Evolutionary conservation across 495 filamentous ascomycete species (phyloP).

Genomic region (Aspergillus panamensis): DNA sequence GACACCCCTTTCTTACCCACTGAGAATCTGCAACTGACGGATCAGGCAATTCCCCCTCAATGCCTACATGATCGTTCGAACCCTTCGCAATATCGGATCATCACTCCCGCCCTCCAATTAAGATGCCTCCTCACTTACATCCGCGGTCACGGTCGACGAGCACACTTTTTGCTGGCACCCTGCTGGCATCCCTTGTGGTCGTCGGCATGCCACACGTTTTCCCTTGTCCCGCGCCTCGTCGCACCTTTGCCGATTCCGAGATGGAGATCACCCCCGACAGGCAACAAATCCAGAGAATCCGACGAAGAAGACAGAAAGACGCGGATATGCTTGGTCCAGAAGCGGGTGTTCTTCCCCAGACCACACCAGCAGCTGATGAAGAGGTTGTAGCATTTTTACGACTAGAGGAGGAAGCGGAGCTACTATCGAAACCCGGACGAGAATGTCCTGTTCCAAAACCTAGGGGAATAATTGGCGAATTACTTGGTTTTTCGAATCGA

Average conservation of each 20-base stretch:
- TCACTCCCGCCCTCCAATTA: slow-evolving; percentile 15
- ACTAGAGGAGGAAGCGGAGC: slow-evolving; percentile 45
- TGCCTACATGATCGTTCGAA: slow-evolving; percentile 8
- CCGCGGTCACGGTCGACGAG: slow-evolving; percentile 86
- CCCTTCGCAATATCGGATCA: background rate
- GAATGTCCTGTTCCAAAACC: slow-evolving; percentile 88
- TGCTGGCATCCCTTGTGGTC: slow-evolving; percentile 84
- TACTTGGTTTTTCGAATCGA: slow-evolving; percentile 59
- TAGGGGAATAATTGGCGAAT: slow-evolving; percentile 64
- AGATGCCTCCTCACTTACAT: slow-evolving; percentile 88
- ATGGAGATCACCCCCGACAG: slow-evolving; percentile 49
- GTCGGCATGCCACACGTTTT: slow-evolving; percentile 89
- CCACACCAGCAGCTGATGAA: slow-evolving; percentile 34
- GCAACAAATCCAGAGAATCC: slow-evolving; percentile 38
- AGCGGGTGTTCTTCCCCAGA: slow-evolving; percentile 15
- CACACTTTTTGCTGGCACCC: slow-evolving; percentile 91
- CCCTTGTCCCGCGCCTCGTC: slow-evolving; percentile 82
- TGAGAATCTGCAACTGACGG: background rate
- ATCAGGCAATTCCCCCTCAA: slow-evolving; percentile 8
- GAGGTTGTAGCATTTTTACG: slow-evolving; percentile 45
- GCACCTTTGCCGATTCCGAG: slow-evolving; percentile 67
- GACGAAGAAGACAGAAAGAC: slow-evolving; percentile 35
- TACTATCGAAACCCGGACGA: slow-evolving; percentile 27
- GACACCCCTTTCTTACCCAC: background rate
- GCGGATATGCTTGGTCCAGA: slow-evolving; percentile 26